A percentile compares a stretch with the other conserved stretches of the same genome.
These are phyloP conservation scores for Ambrosiella xylebori DNA, from an alignment of 2,329 filamentous ascomycete genomes.

Conservation along the genomic window DNA sequence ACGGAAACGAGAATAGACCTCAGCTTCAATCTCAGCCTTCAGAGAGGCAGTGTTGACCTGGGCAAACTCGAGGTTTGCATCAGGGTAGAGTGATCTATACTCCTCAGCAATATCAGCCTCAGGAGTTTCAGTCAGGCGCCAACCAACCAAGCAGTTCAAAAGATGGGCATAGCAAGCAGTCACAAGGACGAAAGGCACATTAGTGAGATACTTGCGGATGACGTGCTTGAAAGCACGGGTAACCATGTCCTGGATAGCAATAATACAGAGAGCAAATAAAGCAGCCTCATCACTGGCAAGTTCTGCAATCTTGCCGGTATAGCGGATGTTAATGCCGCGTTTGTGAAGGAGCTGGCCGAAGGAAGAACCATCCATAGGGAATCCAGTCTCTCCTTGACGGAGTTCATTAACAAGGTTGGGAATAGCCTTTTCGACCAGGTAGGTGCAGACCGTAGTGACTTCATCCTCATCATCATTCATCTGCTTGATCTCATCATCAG, in stretches of 20 bases:
- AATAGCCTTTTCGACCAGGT: constrained; percentile 59
- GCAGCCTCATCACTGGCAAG: constrained; percentile 48
- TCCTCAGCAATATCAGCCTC: constrained; percentile 58
- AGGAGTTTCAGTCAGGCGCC: constrained; percentile 58
- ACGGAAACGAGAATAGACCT: constrained; percentile 59
- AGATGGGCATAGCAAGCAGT: constrained; percentile 68
- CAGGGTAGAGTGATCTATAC: constrained; percentile 59
- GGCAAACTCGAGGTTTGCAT: constrained; percentile 68
- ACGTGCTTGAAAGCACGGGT: constrained; percentile 92
- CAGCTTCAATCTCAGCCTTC: constrained; percentile 48
- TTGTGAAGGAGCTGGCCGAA: constrained; percentile 81
- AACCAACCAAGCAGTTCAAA: constrained; percentile 81
- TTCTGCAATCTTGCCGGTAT: constrained; percentile 69
- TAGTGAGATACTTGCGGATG: constrained; percentile 59
- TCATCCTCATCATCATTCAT: constrained; percentile 72
- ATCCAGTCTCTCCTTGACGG: constrained; percentile 81
- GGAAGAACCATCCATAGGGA: constrained; percentile 96
- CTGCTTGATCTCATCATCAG: constrained; percentile 73
- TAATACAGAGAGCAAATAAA: constrained; percentile 57
- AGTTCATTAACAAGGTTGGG: constrained; percentile 77
- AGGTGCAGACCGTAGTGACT: constrained; percentile 67
- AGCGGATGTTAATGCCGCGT: constrained; percentile 90
- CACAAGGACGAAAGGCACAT: constrained; percentile 64
- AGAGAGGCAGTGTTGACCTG: constrained; percentile 58
- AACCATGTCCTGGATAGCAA: constrained; percentile 83